Conservation (phyloP, 1,139 yeast genomes). For the Protomyces inundatus region DNA sequence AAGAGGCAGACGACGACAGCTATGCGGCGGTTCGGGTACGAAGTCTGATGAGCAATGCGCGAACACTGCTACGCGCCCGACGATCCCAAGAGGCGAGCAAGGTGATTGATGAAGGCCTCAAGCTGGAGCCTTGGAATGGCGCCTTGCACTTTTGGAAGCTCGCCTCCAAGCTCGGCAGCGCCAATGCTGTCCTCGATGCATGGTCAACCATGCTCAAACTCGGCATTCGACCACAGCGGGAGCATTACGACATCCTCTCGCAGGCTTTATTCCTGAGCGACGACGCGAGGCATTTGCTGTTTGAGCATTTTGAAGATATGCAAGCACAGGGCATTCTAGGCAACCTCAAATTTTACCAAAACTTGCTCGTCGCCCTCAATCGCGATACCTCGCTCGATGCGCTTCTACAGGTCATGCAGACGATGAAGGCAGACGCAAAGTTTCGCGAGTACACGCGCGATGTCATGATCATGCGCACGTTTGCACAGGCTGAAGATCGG, state of each 20-base stretch:
- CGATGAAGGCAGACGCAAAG: background rate
- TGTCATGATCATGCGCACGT: background rate
- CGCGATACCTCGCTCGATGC: background rate
- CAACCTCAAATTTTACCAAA: slow-evolving; percentile 13
- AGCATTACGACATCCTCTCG: slow-evolving; percentile 23
- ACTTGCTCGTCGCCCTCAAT: background rate
- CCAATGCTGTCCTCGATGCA: slow-evolving; percentile 14
- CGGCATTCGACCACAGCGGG: slow-evolving; percentile 2
- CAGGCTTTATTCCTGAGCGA: slow-evolving; percentile 6
- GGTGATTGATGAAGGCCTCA: slow-evolving; percentile 16
- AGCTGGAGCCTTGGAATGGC: slow-evolving; percentile 12
- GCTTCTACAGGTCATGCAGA: background rate
- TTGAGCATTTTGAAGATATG: slow-evolving; percentile 5
- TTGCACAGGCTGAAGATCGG: background rate
- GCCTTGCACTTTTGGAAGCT: slow-evolving; percentile 18
- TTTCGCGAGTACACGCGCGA: background rate
- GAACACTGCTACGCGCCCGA: slow-evolving; percentile 13
- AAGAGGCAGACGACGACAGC: background rate
- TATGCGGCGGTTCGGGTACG: background rate
- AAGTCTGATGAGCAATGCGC: slow-evolving; percentile 8
- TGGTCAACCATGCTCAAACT: slow-evolving; percentile 13
- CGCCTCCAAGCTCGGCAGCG: slow-evolving; percentile 15
- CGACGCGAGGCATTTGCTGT: slow-evolving; percentile 4
- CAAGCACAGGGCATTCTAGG: background rate
- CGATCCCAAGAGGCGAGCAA: slow-evolving; percentile 9